Base-by-base conservation (phyloP, 2,329 filamentous ascomycete genomes). In the Colletotrichum falcatum region DNA sequence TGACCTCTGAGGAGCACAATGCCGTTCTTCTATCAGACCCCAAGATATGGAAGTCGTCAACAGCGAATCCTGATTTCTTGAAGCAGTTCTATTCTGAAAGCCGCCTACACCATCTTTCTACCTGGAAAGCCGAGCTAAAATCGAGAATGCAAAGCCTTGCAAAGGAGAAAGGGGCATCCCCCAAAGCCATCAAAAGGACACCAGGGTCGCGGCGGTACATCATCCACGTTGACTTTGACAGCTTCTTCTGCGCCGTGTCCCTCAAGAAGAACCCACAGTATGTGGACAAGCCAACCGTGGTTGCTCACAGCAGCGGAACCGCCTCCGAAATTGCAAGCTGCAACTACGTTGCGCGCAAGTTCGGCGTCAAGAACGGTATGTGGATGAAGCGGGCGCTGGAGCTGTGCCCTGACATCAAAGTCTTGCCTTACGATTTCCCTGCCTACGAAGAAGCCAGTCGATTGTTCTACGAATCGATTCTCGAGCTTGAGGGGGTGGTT, bases 291-390 rank as follows among this genome's bases (percentile, higher is more conserved):
- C 96, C 97, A 0, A 90, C 92, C 2, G 96, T 93, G 0, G 93
- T 99, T 42, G 95, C 96, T 5, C 96, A 99, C 77, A 92, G 95
- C 5, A 88, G 87, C 54, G 95, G 95, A 0, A 89, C 89, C 30
- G 94, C 94, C 0, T 97, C 95, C 0, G 96, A 99, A 78, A 98
- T 99, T 76, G 96, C 96, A 28, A 98, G 95, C 73, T 99, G 96
- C 81, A 99, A 99, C 76, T 99, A 99, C 78, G 90, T 92, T 26
- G 96, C 97, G 8, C 90, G 96, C 46, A 87, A 89, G 39, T 96
- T 91, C 75, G 95, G 95, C 1, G 87, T 99, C 65, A 97, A 95
- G 78, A 99, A 99, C 75, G 97, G 97, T 46, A 99, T 98, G 96
- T 99, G 97, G 96, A 98, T 99, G 95, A 97, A 95, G 78, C 87